These are phyloP conservation scores for Russula earlei DNA, from an alignment of 768 basidiomycete species.

Conservation along the genomic window DNA sequence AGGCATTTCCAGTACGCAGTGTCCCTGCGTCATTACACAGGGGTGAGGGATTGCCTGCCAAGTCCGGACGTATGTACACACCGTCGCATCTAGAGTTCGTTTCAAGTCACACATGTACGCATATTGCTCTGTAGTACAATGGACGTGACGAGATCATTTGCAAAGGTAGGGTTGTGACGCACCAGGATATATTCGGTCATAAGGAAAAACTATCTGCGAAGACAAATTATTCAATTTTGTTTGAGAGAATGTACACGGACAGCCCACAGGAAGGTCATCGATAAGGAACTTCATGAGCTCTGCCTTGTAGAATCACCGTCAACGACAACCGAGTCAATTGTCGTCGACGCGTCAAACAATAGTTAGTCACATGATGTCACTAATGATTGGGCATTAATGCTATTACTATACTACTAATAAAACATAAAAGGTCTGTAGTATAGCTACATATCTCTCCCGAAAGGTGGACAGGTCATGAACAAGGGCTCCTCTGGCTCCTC, in stretches of 20 bases:
- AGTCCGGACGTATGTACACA: conserved; percentile 28
- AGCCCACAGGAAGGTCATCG: conserved; percentile 37
- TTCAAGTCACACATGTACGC: conserved; percentile 99
- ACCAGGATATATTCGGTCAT: conserved; percentile 95
- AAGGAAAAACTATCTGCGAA: conserved; percentile 79
- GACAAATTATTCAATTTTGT: neutral
- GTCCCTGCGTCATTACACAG: conserved; percentile 50
- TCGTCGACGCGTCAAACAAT: neutral
- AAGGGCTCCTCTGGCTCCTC: conserved; percentile 18
- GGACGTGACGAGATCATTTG: conserved; percentile 4
- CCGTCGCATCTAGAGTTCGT: conserved; percentile 88
- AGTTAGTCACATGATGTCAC: conserved; percentile 4
- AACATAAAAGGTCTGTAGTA: conserved; percentile 1
- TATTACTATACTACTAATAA: neutral
- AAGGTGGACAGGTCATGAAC: conserved; percentile 17
- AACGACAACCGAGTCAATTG: neutral
- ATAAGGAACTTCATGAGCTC: conserved; percentile 29
- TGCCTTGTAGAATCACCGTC: neutral
- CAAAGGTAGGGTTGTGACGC: conserved; percentile 21
- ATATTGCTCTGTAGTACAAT: conserved; percentile 72
- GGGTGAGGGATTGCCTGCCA: neutral
- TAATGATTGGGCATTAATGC: neutral
- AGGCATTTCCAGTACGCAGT: conserved; percentile 99
- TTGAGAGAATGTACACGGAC: neutral
- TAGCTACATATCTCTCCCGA: conserved; percentile 11